Evolutionary conservation across 306 rosid species (phyloP), one percentile per base, ranked within the genome.

Genomic region (Hippophae tibetana): DNA sequence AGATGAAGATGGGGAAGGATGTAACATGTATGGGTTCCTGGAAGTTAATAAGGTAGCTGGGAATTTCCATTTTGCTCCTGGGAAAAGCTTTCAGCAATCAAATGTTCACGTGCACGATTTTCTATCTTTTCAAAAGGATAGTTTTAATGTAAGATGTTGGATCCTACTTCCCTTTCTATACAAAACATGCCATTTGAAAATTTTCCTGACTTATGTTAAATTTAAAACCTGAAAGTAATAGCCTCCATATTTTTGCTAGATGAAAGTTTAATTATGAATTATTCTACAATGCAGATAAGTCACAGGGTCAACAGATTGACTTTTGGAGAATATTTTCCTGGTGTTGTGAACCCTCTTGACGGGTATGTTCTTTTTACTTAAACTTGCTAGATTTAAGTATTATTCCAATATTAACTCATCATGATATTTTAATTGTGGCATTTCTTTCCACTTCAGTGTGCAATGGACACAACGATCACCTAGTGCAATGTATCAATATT

Each of bases 41-140:
- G 95, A 92, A 79, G 95, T 92, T 63, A 93, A 93, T 71, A 93
- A 93, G 78, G 97, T 93, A 50, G 99, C 97, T 7, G 97, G 99
- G 63, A 93, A 89, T 79, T 93, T 93, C 62, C 99, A 93, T 73
- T 88, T 93, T 80, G 97, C 97, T 56, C 99, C 94, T 59, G 99
- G 97, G 69, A 93, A 93, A 82, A 93, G 99, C 73, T 93, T 93
- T 74, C 97, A 93, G 69, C 97, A 93, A 74, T 84, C 97, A 56
- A 88, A 84, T 58, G 90, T 82, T 54, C 99, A 88, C 47, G 89
- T 93, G 27, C 99, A 93, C 48, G 95, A 93, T 78, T 57, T 93
- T 52, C 71, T 86, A 79, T 83, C 95, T 52, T 93, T 93, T 82
- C 97, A 93, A 79, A 93, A 82, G 80, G 97, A 93, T 56, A 86